phyloP scores from a whole-genome alignment of 2,329 filamentous ascomycete genomes.

The Chaetomiaceae sp. region DNA sequence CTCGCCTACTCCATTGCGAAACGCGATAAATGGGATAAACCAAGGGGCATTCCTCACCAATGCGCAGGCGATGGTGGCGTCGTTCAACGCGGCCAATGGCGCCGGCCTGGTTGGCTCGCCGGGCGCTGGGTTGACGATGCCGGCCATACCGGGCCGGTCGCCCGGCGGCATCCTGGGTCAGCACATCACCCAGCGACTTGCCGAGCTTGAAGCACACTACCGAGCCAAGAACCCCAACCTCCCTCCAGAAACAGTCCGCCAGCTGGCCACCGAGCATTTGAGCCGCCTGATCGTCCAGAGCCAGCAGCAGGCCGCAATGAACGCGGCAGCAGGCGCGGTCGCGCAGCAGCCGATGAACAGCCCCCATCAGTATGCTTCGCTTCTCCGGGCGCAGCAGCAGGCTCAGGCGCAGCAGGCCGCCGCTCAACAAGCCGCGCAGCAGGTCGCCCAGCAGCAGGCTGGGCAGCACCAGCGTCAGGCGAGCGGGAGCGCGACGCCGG shows the following conservation, averaged over 20 bases:
- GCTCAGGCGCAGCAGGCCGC: slow-evolving; percentile 35
- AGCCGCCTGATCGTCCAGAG: slow-evolving; percentile 44
- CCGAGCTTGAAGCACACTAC: slow-evolving; percentile 49
- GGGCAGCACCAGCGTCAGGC: slow-evolving; percentile 25
- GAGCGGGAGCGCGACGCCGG: slow-evolving; percentile 28
- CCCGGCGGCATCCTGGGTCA: slow-evolving; percentile 41
- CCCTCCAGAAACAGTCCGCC: slow-evolving; percentile 45
- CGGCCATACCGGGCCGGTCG: slow-evolving; percentile 42
- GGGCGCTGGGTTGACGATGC: slow-evolving; percentile 43
- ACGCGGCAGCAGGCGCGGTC: slow-evolving; percentile 37
- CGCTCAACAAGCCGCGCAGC: slow-evolving; percentile 16
- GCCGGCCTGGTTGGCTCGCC: slow-evolving; percentile 43
- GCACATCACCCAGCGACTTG: slow-evolving; percentile 48
- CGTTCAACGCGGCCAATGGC: slow-evolving; percentile 42
- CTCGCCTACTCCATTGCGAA: slow-evolving; percentile 33
- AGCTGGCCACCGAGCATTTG: slow-evolving; percentile 49
- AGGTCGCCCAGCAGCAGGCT: slow-evolving; percentile 17
- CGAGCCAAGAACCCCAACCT: slow-evolving; percentile 48
- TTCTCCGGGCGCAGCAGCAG: slow-evolving; percentile 55
- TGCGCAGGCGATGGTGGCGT: slow-evolving; percentile 50
- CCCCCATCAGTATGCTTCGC: slow-evolving; percentile 57
- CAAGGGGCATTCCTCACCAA: slow-evolving; percentile 52
- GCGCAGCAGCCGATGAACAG: slow-evolving; percentile 48
- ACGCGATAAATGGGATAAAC: slow-evolving; percentile 40
- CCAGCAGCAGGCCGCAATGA: slow-evolving; percentile 45